These are phyloP conservation scores for Boehmeria nivea DNA, from an alignment of 306 rosid genomes.

Conservation along the genomic window DNA sequence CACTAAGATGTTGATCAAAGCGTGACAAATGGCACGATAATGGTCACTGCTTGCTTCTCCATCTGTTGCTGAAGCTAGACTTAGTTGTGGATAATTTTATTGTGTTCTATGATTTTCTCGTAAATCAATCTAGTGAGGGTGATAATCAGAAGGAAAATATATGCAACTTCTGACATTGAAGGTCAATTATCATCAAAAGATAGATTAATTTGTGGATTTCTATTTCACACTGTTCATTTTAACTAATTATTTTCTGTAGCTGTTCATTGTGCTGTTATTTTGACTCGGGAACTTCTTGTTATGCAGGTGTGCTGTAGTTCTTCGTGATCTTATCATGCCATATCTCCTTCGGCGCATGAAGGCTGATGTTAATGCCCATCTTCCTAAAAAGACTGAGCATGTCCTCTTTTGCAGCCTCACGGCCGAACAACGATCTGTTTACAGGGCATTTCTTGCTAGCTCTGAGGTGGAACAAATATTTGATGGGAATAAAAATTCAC, in stretches of 20 bases:
- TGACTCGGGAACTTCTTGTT: constrained; percentile 16
- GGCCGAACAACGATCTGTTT: constrained; percentile 73
- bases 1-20: neutral
- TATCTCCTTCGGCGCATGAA: constrained; percentile 97
- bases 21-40: neutral
- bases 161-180: no score
- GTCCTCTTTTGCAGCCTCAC: constrained; percentile 95
- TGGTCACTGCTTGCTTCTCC: no score
- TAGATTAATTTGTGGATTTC: no score
- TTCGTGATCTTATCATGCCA: constrained; percentile 94
- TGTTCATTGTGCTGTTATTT: constrained; percentile 6
- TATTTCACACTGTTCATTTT: no score
- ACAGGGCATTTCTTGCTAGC: constrained; percentile 98
- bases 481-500: constrained; percentile 82
- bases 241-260: no score
- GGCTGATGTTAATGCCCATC: constrained; percentile 89
- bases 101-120: no score
- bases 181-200: no score
- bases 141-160: no score
- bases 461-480: constrained; percentile 88
- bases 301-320: constrained; percentile 92
- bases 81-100: no score
- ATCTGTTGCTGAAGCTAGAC: no score
- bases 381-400: constrained; percentile 96
- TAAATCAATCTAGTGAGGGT: no score